Evolutionary conservation across 345 rosid species (phyloP), one percentile per base, ranked within the genome.

Genomic region (Eucalyptus erythrocorys): DNA sequence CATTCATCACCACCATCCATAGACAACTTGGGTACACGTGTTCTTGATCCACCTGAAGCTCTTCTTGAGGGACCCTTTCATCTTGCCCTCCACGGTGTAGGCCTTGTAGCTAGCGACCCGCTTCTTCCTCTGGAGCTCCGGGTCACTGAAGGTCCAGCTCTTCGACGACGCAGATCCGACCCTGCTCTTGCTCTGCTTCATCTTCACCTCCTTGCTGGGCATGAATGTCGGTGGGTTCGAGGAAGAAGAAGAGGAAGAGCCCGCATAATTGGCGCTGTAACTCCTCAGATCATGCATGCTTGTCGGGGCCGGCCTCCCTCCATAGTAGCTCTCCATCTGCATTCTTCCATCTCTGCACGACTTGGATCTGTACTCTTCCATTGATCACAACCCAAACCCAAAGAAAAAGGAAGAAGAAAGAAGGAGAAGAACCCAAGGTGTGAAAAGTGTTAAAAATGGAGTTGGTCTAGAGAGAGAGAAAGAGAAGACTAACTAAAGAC

Each of bases 31-130:
- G 45, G 91, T 90, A 90, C 91, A 96, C 40, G 97, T 92, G 87
- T 92, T 93, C 91, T 97, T 98, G 95, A 98, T 93, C 99, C 99
- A 97, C 91, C 95, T 94, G 57, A 97, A 93, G 92, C 99, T 95
- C 90, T 97, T 98, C 92, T 94, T 94, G 13, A 98, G 71, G 88
- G 99, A 95, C 43, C 97, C 98, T 80, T 96, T 98, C 97, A 97
- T 94, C 91, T 96, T 98, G 37, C 97, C 98, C 90, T 98, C 98
- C 76, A 96, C 95, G 15, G 97, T 86, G 88, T 98, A 97, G 30
- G 91, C 97, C 81, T 95, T 97, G 91, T 98, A 97, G 86, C 97
- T 89, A 32, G 97, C 98, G 76, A 98, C 99, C 94, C 98, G 94
- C 89, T 92, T 96, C 93, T 96, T 98, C 97, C 99, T 98, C 87